Evolutionary conservation across 2,329 filamentous ascomycete genomes (phyloP), one percentile per base, ranked within the genome.

Genomic region (Monosporascus ibericus): DNA sequence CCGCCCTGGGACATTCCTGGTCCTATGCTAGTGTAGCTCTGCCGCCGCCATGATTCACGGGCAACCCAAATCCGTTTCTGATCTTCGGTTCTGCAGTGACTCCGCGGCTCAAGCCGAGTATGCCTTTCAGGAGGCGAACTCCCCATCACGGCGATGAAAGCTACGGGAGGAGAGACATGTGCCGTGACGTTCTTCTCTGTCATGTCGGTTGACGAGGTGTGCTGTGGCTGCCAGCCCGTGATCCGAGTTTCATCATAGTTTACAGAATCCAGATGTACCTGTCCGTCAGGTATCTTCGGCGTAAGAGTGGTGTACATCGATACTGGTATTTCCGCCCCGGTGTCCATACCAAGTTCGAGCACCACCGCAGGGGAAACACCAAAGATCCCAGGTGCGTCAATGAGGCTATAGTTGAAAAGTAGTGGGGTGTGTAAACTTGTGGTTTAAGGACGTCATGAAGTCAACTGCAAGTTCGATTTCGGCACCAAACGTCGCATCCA

Each of bases 381-480:
- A 40, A 76, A 55, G 49, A 75, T 65, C 22, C 71, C 69, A 2
- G 74, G 73, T 2, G 76, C 63, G 51, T 67, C 59, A 54, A 76
- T 58, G 18, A 70, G 48, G 38, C 62, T 66, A 58, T 71, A 74
- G 17, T 62, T 62, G 14, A 75, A 67, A 40, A 57, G 55, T n/a
- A 63, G 63, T 1, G 70, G 68, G 68, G 20, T 68, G 74, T 24
- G 59, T 62, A 52, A 72, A 63, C 14, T 62, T 64, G 9, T 67
- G 64, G 49, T 55, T 61, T 57, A 69, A 71, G 2, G 67, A 55
- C 0, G 67, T 66, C 3, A 58, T 62, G 7, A 73, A 63, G 17
- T 67, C 63, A 38, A 70, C 64, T 34, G 65, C 66, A 24, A 77
- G 49, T 18, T 58, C 67, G 3, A 76, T 55, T 36, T 68, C 63